Conservation (phyloP, 495 filamentous ascomycete genomes). For the Aspergillus heteromorphus region DNA sequence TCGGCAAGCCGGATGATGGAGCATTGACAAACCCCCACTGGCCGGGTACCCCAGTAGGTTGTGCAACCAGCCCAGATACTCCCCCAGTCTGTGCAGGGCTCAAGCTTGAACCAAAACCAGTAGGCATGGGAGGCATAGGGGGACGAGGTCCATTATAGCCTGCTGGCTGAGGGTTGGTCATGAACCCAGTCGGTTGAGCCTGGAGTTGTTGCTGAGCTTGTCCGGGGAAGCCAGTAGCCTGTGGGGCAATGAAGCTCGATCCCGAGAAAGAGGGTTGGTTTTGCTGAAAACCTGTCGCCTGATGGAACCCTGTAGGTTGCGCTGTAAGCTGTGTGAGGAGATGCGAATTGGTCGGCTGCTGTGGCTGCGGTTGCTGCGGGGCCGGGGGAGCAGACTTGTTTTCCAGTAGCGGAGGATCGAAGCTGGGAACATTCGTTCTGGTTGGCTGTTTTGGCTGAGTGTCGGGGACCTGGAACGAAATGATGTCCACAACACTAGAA, state of each 20-base stretch:
- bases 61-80: constrained; percentile 67
- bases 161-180: constrained; percentile 52
- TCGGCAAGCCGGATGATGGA: constrained; percentile 81
- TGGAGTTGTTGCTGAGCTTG: constrained; percentile 37
- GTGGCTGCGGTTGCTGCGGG: constrained; percentile 83
- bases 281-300: constrained; percentile 52
- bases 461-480: constrained; percentile 89
- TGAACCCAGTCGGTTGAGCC: constrained; percentile 44
- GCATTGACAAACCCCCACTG: constrained; percentile 98
- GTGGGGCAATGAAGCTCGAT: constrained; percentile 19
- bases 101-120: constrained; percentile 63
- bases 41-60: constrained; percentile 93
- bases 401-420: constrained; percentile 57
- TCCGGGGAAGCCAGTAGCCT: constrained; percentile 43
- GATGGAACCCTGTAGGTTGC: constrained; percentile 61
- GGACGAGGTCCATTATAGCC: constrained; percentile 74
- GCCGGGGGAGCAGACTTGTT: constrained; percentile 62
- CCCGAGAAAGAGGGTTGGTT: constrained; percentile 8
- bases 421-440: constrained; percentile 71
- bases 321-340: constrained; percentile 69
- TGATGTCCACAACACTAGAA: constrained; percentile 99
- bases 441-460: constrained; percentile 51
- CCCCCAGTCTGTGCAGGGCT: constrained; percentile 60
- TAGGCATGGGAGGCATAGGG: constrained; percentile 93
- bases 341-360: constrained; percentile 67